A percentile compares a stretch with the other conserved stretches of the same genome.
Conservation (phyloP, 2,329 filamentous ascomycete genomes). For the Ophiostoma novo-ulmi region DNA sequence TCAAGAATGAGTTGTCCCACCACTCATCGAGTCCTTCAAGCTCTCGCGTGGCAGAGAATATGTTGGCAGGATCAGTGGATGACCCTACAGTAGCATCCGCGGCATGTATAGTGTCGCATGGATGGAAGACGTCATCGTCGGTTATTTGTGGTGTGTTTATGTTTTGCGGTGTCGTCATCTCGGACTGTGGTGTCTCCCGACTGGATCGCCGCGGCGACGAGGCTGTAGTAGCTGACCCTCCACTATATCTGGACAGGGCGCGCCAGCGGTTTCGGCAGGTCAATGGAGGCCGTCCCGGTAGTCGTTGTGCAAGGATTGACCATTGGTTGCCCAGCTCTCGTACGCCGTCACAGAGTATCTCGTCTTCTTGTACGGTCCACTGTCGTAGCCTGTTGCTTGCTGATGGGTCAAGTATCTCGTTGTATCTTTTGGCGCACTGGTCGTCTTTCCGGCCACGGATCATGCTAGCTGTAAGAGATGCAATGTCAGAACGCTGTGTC, state of each 20-base stretch:
- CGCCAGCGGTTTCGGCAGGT: slow-evolving; percentile 22
- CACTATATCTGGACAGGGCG: background rate
- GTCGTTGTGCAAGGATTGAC: slow-evolving; percentile 11
- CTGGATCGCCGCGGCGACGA: background rate
- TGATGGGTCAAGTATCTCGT: slow-evolving; percentile 20
- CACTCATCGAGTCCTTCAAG: background rate
- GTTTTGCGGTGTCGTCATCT: background rate
- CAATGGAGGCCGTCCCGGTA: slow-evolving; percentile 19
- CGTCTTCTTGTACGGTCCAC: slow-evolving; percentile 17
- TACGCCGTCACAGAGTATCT: slow-evolving; percentile 8
- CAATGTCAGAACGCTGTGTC: background rate
- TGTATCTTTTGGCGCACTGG: slow-evolving; percentile 23
- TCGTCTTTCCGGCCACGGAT: slow-evolving; percentile 21
- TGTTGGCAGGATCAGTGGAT: background rate
- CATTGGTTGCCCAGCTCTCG: slow-evolving; percentile 17
- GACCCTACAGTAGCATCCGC: background rate
- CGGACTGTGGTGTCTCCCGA: background rate
- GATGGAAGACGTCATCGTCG: background rate
- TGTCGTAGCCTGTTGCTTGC: slow-evolving; percentile 15
- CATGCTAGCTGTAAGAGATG: background rate
- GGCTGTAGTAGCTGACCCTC: background rate
- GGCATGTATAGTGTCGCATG: background rate
- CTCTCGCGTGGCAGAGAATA: background rate
- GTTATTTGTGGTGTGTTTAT: background rate
- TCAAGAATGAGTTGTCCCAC: background rate